These are phyloP conservation scores for Saturnispora zaruensis DNA, from an alignment of 805 yeast genomes.

Conservation along the genomic window DNA sequence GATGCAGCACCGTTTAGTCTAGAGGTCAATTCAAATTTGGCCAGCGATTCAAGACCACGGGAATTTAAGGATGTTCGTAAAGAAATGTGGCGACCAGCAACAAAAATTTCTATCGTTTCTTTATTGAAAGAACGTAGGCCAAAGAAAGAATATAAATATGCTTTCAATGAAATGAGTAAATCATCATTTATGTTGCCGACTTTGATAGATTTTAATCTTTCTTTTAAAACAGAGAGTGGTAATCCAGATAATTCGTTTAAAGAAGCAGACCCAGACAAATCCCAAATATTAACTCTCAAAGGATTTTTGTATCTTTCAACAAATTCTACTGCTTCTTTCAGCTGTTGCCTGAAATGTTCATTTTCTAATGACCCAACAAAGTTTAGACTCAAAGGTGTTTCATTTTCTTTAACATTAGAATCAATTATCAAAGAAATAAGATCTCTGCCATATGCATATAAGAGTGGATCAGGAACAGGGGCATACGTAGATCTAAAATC, in stretches of 20 bases:
- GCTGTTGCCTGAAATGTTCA: constrained; percentile 33
- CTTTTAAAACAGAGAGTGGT: not conserved
- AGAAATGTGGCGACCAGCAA: constrained; percentile 48
- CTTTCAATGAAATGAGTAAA: constrained; percentile 1
- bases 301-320: constrained; percentile 6
- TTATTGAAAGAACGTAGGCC: not conserved
- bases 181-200: not conserved
- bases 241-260: not conserved
- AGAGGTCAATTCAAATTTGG: constrained; percentile 10
- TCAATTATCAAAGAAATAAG: not conserved
- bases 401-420: not conserved
- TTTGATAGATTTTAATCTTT: not conserved
- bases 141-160: constrained; percentile 2
- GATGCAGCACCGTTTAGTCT: constrained; percentile 6
- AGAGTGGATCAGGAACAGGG: not conserved
- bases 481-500: constrained; percentile 11
- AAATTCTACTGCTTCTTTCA: constrained; percentile 30
- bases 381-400: constrained; percentile 32
- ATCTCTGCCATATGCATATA: not conserved
- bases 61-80: not conserved
- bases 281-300: constrained; percentile 1
- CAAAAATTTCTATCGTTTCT: constrained; percentile 2
- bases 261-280: constrained; percentile 1
- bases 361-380: constrained; percentile 50
- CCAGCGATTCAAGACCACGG: constrained; percentile 6